A percentile compares a stretch with the other conserved stretches of the same genome.
These are phyloP conservation scores for Fomitopsis pulvina DNA, from an alignment of 768 basidiomycete species.

Conservation along the genomic window DNA sequence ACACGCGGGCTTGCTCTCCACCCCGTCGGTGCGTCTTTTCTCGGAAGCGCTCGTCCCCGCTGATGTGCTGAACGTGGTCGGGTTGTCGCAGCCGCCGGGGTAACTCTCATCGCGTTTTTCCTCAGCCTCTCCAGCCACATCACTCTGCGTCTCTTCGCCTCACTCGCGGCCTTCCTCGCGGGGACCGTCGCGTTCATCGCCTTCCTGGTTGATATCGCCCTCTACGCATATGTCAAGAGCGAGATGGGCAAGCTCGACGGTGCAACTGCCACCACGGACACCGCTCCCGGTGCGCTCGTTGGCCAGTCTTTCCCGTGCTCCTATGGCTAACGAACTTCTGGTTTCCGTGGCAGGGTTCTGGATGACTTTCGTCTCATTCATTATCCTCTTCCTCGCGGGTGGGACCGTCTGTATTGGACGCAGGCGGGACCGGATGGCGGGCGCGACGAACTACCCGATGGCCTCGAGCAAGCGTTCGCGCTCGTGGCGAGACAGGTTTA, in stretches of 20 bases:
- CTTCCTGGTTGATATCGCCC: conserved; percentile 72
- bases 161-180: conserved; percentile 57
- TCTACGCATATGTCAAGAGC: conserved; percentile 55
- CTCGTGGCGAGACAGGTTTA: conserved; percentile 29
- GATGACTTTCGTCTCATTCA: conserved; percentile 62
- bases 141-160: conserved; percentile 35
- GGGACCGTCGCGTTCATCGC: conserved; percentile 63
- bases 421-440: conserved; percentile 44
- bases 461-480: conserved; percentile 16
- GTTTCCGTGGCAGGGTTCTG: conserved; percentile 55
- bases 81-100: conserved; percentile 35
- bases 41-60: neutral
- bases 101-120: conserved; percentile 58
- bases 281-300: conserved; percentile 52
- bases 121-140: conserved; percentile 56
- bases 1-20: conserved; percentile 71
- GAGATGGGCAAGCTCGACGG: conserved; percentile 45
- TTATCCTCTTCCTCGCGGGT: conserved; percentile 59
- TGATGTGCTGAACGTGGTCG: conserved; percentile 1
- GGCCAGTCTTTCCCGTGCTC: neutral
- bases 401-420: conserved; percentile 69
- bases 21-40: conserved; percentile 53
- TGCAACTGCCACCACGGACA: conserved; percentile 39
- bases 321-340: neutral
- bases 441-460: conserved; percentile 23